phyloP scores from a whole-genome alignment of 352 stramenopile genomes.

The Globisporangium ultimum region DNA sequence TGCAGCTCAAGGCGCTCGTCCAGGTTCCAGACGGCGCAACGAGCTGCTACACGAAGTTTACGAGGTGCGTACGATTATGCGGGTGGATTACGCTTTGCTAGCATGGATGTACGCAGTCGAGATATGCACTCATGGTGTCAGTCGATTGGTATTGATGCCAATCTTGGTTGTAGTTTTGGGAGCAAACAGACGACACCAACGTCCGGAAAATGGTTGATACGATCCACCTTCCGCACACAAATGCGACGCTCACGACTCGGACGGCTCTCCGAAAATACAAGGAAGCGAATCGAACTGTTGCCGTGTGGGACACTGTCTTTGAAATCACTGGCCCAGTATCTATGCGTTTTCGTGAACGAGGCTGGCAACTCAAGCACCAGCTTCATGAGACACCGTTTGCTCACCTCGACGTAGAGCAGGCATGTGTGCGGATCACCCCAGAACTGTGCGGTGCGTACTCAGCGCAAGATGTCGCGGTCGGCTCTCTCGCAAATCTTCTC shows the following conservation, averaged over 20 bases:
- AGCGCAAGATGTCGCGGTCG: conserved; percentile 20
- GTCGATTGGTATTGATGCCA: too few relatives aligned
- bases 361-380: conserved; percentile 4
- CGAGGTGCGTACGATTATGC: background rate
- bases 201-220: conserved; percentile 8
- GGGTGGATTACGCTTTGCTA: too few relatives aligned
- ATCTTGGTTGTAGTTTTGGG: background rate
- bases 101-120: too few relatives aligned
- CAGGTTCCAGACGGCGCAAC: too few relatives aligned
- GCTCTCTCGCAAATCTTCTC: conserved; percentile 43
- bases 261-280: conserved; percentile 4
- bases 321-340: conserved; percentile 4
- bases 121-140: too few relatives aligned
- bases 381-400: background rate
- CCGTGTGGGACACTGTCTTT: conserved; percentile 8
- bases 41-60: background rate
- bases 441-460: conserved; percentile 10
- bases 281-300: conserved; percentile 1
- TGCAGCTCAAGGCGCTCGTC: background rate
- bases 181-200: conserved; percentile 5
- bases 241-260: conserved; percentile 7
- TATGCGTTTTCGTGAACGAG: conserved; percentile 7
- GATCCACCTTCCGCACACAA: conserved; percentile 3
- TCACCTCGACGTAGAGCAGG: conserved; percentile 3
- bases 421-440: conserved; percentile 5